Percentiles rank a stretch among this genome's conserved stretches.
phyloP scores from a whole-genome alignment of 2,329 filamentous ascomycete species.

The Chaetomiaceae sp. region DNA sequence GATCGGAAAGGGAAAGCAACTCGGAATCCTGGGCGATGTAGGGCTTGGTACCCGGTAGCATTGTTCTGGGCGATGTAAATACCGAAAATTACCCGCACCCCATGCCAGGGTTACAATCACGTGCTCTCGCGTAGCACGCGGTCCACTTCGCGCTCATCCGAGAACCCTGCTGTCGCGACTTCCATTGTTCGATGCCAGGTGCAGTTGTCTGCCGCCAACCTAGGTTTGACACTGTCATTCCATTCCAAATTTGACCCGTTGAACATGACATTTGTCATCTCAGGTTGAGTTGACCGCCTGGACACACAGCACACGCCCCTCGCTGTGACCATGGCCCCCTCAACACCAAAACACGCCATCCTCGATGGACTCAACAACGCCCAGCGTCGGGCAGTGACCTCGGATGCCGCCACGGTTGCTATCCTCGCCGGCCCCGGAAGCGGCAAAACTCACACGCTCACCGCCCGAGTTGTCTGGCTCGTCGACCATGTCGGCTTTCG shows the following conservation, averaged over 20 bases:
- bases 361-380: slow-evolving; percentile 51
- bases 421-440: slow-evolving; percentile 65
- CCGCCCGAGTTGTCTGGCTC: slow-evolving; percentile 85
- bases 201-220: too few species aligned
- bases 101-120: background rate
- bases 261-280: too few species aligned
- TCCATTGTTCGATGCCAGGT: too few species aligned
- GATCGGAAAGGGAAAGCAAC: background rate
- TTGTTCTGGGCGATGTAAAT: too few species aligned
- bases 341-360: slow-evolving; percentile 29
- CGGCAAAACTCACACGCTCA: slow-evolving; percentile 94
- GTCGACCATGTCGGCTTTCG: slow-evolving; percentile 66
- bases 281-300: too few species aligned
- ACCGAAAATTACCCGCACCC: too few species aligned
- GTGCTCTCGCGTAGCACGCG: background rate
- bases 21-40: too few species aligned
- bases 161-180: background rate
- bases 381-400: slow-evolving; percentile 53
- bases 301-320: background rate
- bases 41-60: too few species aligned
- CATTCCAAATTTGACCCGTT: too few species aligned
- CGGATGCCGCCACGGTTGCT: slow-evolving; percentile 52
- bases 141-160: background rate
- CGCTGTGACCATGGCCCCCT: background rate
- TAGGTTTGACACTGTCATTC: too few species aligned